Percentiles rank a stretch among this genome's conserved stretches.
Conservation (phyloP, 148 eudicot species). For the Camellia sinensis region DNA sequence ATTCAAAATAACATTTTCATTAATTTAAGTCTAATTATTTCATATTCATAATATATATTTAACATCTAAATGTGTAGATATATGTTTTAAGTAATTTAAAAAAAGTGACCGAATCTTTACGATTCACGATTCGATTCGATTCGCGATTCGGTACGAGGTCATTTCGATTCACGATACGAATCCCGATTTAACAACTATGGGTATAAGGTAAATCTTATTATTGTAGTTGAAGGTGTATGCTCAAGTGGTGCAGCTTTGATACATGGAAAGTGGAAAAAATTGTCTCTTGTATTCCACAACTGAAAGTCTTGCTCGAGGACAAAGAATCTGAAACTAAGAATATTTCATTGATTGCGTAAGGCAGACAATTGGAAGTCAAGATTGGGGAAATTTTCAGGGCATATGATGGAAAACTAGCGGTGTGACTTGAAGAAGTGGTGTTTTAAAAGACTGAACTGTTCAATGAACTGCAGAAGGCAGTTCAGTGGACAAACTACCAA, state of each 20-base stretch:
- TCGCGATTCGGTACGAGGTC: too few species aligned
- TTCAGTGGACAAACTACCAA: neutral
- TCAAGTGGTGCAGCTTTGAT: neutral
- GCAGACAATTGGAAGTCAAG: neutral
- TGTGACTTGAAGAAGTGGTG: neutral
- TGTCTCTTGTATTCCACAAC: neutral
- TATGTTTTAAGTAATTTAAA: too few species aligned
- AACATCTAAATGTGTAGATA: too few species aligned
- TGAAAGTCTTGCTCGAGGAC: neutral
- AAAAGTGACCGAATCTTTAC: too few species aligned
- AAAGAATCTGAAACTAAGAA: neutral
- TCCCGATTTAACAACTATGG: too few species aligned
- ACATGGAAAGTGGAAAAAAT: neutral
- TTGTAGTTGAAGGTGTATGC: neutral
- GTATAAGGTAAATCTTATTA: neutral
- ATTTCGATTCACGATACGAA: too few species aligned
- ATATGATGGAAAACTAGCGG: neutral
- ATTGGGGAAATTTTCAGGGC: neutral
- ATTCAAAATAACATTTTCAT: too few species aligned
- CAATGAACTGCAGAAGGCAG: neutral
- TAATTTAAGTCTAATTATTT: too few species aligned
- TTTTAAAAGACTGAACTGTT: neutral
- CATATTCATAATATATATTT: too few species aligned
- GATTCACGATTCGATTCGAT: too few species aligned
- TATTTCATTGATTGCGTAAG: neutral